A percentile compares a stretch with the other conserved stretches of the same genome.
phyloP scores from a whole-genome alignment of 768 basidiomycete species.

The Boletus rubroflammeus region DNA sequence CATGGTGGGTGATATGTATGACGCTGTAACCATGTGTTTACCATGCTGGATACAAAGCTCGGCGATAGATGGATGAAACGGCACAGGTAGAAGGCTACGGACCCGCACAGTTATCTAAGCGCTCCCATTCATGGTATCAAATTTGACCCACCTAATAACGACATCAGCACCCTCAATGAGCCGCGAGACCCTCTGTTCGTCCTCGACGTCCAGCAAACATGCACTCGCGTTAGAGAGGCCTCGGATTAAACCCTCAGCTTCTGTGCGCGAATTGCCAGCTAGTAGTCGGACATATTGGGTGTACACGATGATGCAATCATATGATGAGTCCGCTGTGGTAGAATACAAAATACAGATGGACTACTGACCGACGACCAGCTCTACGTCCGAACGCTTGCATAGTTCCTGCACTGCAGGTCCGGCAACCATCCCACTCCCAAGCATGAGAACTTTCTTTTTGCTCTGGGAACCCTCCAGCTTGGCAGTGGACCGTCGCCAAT shows the following conservation, averaged over 20 bases:
- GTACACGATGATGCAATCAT: slow-evolving; percentile 10
- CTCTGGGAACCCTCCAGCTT: slow-evolving; percentile 10
- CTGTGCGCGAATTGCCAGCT: slow-evolving; percentile 72
- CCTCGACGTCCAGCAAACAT: slow-evolving; percentile 56
- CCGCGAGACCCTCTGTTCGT: slow-evolving; percentile 40
- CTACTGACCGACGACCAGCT: slow-evolving; percentile 72
- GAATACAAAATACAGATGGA: slow-evolving; percentile 5
- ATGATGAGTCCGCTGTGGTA: slow-evolving; percentile 14
- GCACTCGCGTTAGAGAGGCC: slow-evolving; percentile 51
- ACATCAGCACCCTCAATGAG: slow-evolving; percentile 70
- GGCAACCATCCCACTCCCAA: slow-evolving; percentile 96
- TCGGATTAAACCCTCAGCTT: slow-evolving; percentile 47
- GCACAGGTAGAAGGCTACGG: slow-evolving; percentile 71
- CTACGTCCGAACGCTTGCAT: slow-evolving; percentile 55
- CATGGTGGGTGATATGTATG: slow-evolving; percentile 85
- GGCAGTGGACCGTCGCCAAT: slow-evolving; percentile 32
- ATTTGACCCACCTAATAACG: slow-evolving; percentile 69
- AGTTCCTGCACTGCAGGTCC: slow-evolving; percentile 82
- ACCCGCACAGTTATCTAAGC: neutral
- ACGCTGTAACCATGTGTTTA: slow-evolving; percentile 87
- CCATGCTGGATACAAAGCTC: slow-evolving; percentile 62
- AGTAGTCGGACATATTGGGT: slow-evolving; percentile 1
- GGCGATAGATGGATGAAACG: slow-evolving; percentile 69
- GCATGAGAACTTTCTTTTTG: slow-evolving; percentile 70
- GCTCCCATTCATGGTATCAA: neutral